phyloP scores from a whole-genome alignment of 164 flowering plant genomes.

The Paratinospora sagittata region DNA sequence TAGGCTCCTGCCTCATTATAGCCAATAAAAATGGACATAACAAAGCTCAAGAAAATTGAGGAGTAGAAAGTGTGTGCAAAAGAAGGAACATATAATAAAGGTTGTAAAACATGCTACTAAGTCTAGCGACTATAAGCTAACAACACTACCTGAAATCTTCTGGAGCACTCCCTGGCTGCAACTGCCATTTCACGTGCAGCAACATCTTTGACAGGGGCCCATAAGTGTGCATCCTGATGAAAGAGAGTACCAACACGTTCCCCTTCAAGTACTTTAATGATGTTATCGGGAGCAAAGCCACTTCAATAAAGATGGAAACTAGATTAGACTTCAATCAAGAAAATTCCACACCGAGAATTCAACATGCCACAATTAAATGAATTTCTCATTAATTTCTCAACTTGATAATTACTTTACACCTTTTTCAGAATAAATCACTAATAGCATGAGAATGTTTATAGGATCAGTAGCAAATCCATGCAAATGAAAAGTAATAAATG shows the following conservation, averaged over 20 bases:
- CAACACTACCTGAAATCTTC: conserved; percentile 75
- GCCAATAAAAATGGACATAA: not conserved
- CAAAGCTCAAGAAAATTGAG: not conserved
- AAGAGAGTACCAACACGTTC: conserved; percentile 80
- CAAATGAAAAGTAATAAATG: no score
- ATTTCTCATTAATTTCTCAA: not conserved
- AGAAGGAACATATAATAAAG: not conserved
- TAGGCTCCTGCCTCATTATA: not conserved
- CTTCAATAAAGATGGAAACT: conserved; percentile 30
- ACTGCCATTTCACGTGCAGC: conserved; percentile 87
- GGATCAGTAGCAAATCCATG: no score
- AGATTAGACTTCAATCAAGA: conserved; percentile 11
- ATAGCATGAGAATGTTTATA: no score
- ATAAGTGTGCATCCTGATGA: conserved; percentile 73
- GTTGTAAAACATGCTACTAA: not conserved
- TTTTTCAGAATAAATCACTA: not conserved
- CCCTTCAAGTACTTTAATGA: conserved; percentile 74
- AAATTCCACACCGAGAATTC: not conserved
- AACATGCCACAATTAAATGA: not conserved
- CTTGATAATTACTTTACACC: not conserved
- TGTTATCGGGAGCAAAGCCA: conserved; percentile 67
- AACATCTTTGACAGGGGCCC: conserved; percentile 43
- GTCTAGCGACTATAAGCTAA: not conserved
- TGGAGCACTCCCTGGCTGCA: conserved; percentile 91
- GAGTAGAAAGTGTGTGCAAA: not conserved